Conservation (phyloP, 768 basidiomycete genomes). For the Austroboletus eburneus region DNA sequence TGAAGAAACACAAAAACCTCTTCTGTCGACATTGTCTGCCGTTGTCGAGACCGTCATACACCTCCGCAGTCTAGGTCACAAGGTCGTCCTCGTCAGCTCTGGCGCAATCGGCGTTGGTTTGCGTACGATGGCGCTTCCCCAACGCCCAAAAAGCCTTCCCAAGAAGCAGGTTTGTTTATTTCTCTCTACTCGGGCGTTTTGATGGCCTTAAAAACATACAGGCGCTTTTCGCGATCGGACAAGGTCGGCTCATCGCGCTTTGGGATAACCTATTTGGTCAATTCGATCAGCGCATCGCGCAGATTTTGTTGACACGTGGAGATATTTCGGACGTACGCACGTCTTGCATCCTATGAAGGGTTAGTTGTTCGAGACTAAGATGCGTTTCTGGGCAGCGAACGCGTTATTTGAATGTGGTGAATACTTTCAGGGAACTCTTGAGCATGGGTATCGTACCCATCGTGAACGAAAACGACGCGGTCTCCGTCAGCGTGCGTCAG, state of each 20-base stretch:
- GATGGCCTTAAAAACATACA: constrained; percentile 34
- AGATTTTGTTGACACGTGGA: constrained; percentile 88
- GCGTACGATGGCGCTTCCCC: constrained; percentile 82
- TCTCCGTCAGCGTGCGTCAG: constrained; percentile 91
- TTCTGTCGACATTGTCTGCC: constrained; percentile 86
- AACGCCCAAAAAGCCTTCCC: constrained; percentile 75
- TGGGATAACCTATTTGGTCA: constrained; percentile 98
- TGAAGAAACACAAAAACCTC: constrained; percentile 87
- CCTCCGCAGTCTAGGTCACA: constrained; percentile 78
- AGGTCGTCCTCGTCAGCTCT: constrained; percentile 92
- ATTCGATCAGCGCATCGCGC: constrained; percentile 92
- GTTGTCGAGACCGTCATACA: constrained; percentile 87
- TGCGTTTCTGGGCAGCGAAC: constrained; percentile 58
- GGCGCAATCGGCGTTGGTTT: constrained; percentile 97
- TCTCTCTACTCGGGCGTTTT: no score
- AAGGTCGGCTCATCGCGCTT: constrained; percentile 91
- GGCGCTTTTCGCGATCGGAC: constrained; percentile 96
- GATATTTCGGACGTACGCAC: constrained; percentile 90
- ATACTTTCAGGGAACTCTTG: constrained; percentile 88
- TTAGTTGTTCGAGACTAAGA: background rate
- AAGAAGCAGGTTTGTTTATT: constrained; percentile 87
- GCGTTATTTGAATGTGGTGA: constrained; percentile 93
- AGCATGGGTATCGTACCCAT: constrained; percentile 96
- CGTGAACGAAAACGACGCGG: constrained; percentile 98
- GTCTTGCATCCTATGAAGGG: background rate